These are phyloP conservation scores for Leptoxyphium fumago DNA, from an alignment of 2,329 filamentous ascomycete genomes.

Conservation along the genomic window DNA sequence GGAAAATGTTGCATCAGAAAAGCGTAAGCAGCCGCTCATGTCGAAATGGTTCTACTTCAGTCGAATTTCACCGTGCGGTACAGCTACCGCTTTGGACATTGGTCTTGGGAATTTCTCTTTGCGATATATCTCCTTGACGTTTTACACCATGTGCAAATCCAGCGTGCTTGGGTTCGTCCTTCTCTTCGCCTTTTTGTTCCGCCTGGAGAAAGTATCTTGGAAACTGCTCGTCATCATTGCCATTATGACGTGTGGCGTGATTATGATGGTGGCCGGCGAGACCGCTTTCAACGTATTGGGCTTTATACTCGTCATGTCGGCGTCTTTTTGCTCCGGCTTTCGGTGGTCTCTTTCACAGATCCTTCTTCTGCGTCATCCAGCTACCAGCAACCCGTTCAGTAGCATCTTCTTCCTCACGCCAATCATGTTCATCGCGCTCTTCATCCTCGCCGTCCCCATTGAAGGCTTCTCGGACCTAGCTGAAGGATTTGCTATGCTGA, in stretches of 20 bases:
- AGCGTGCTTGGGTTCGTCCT: constrained; percentile 91
- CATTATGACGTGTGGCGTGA: constrained; percentile 80
- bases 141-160: constrained; percentile 99
- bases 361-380: constrained; percentile 79
- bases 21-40: constrained; percentile 48
- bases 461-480: constrained; percentile 61
- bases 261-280: constrained; percentile 98
- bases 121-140: constrained; percentile 91
- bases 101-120: constrained; percentile 90
- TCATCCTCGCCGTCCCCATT: constrained; percentile 68
- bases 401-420: constrained; percentile 97
- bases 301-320: constrained; percentile 83
- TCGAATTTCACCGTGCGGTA: constrained; percentile 79
- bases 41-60: constrained; percentile 84
- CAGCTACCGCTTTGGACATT: constrained; percentile 87
- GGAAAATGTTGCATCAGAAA: not conserved
- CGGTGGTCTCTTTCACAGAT: constrained; percentile 98
- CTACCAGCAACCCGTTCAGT: constrained; percentile 90
- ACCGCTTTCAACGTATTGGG: constrained; percentile 75
- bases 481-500: constrained; percentile 49
- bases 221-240: constrained; percentile 75
- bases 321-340: constrained; percentile 90
- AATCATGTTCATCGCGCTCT: constrained; percentile 79
- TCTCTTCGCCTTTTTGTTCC: constrained; percentile 86
- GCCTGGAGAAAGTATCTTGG: constrained; percentile 74